Conservation (phyloP, 1,139 yeast genomes). For the Kluyveromyces sp. region DNA sequence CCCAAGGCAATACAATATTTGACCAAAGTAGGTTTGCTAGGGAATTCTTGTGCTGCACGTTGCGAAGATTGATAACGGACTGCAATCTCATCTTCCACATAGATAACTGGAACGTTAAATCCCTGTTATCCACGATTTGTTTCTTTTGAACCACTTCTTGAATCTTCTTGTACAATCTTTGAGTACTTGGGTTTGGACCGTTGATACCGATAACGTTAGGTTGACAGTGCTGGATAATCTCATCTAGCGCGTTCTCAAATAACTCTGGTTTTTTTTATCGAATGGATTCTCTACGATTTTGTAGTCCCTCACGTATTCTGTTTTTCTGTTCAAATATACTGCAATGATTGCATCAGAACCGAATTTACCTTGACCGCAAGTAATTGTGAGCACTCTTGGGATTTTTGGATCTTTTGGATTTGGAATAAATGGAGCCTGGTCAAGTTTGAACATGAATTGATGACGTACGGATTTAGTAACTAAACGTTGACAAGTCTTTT, state of each 20-base stretch:
- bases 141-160: conserved; percentile 52
- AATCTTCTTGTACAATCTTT: conserved; percentile 52
- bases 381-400: conserved; percentile 74
- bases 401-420: conserved; percentile 72
- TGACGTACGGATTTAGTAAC: conserved; percentile 65
- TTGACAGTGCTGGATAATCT: conserved; percentile 41
- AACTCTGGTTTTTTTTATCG: conserved; percentile 36
- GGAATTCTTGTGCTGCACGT: conserved; percentile 69
- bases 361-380: conserved; percentile 81
- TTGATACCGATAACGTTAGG: conserved; percentile 91
- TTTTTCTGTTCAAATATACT: conserved; percentile 68
- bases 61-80: conserved; percentile 75
- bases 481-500: conserved; percentile 67
- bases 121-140: conserved; percentile 46
- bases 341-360: conserved; percentile 83
- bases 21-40: conserved; percentile 80
- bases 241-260: conserved; percentile 55
- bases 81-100: conserved; percentile 93
- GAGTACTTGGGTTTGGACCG: conserved; percentile 74
- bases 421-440: conserved; percentile 92
- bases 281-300: conserved; percentile 70
- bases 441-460: conserved; percentile 59
- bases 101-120: conserved; percentile 42
- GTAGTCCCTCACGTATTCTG: conserved; percentile 66
- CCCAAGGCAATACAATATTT: conserved; percentile 86